phyloP scores from a whole-genome alignment of 768 basidiomycete species.

The Phylloporus arenicola region DNA sequence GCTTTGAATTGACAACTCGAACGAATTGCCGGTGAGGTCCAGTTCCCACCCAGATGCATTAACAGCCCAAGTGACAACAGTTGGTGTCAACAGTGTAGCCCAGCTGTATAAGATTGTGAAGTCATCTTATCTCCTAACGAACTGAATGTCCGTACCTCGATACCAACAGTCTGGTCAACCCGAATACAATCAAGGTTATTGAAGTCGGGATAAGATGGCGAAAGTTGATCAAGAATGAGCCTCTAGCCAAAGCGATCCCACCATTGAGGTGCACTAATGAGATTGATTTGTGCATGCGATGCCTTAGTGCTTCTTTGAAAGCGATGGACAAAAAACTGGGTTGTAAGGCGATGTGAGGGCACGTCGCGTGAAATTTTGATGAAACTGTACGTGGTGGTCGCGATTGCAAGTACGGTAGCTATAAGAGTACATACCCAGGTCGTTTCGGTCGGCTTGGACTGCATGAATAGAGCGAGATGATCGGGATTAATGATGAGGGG shows the following conservation, averaged over 20 bases:
- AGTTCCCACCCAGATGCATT: constrained; percentile 4
- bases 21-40: constrained; percentile 1
- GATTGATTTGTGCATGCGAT: constrained; percentile 6
- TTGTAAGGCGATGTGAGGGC: background rate
- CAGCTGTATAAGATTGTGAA: background rate
- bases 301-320: constrained; percentile 9
- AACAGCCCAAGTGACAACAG: background rate
- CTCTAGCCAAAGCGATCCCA: constrained; percentile 5
- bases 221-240: background rate
- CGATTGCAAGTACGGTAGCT: background rate
- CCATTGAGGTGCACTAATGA: constrained; percentile 1
- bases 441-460: background rate
- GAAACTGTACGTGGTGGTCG: background rate
- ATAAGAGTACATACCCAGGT: background rate
- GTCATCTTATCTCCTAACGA: background rate
- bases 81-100: constrained; percentile 11
- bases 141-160: constrained; percentile 9
- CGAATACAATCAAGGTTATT: constrained; percentile 6
- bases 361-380: background rate
- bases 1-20: background rate
- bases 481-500: background rate
- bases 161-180: constrained; percentile 7
- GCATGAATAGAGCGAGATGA: background rate
- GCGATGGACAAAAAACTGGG: constrained; percentile 2
- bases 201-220: background rate